These are phyloP conservation scores for Salix dunnii DNA, from an alignment of 345 rosid genomes.

Conservation along the genomic window DNA sequence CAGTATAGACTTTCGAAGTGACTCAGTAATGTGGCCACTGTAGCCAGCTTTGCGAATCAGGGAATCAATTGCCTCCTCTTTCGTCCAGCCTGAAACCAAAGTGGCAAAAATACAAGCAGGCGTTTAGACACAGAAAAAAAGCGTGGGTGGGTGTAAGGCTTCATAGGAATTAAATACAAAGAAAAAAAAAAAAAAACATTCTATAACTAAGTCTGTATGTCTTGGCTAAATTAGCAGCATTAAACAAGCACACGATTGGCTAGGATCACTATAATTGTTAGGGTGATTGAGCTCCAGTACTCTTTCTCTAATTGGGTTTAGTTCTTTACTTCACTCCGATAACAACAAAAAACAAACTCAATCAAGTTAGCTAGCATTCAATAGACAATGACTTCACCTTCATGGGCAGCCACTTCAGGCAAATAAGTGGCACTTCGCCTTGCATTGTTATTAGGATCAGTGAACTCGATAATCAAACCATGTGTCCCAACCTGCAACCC, in stretches of 20 bases:
- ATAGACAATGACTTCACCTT: constrained; percentile 43
- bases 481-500: constrained; percentile 73
- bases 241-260: background rate
- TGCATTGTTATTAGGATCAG: constrained; percentile 57
- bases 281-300: background rate
- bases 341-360: background rate
- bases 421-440: constrained; percentile 89
- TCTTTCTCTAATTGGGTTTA: background rate
- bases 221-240: background rate
- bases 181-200: background rate
- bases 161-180: background rate
- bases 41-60: constrained; percentile 90
- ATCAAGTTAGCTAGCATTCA: background rate
- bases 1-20: constrained; percentile 55
- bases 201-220: background rate
- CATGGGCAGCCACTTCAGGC: constrained; percentile 97
- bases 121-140: background rate
- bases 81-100: constrained; percentile 69
- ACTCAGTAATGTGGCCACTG: constrained; percentile 56
- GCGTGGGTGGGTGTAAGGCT: background rate
- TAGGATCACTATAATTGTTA: background rate
- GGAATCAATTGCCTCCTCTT: constrained; percentile 77
- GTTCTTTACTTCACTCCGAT: background rate
- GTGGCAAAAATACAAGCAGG: background rate
- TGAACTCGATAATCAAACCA: constrained; percentile 88